Evolutionary conservation across 768 basidiomycete genomes (phyloP), one percentile per base, ranked within the genome.

Genomic region (Auricularia sp.): DNA sequence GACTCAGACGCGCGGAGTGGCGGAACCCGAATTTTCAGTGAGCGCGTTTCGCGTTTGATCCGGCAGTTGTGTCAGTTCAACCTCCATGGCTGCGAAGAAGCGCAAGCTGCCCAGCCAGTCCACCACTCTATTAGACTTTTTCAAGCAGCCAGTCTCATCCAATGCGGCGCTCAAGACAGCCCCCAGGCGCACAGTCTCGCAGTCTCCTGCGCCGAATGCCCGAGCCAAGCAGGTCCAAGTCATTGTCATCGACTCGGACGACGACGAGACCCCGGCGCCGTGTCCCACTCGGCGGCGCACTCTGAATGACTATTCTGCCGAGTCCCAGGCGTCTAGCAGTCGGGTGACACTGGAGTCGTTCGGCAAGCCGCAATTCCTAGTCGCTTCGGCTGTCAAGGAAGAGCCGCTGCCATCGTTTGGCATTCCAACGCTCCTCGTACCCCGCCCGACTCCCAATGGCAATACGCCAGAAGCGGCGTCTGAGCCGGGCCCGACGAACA

Each of bases 221-320:
- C 8, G 6, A 13, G 34, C 24, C 24, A 59, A 33, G 24, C 5
- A 24, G 56, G 62, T 72, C 67, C 81, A 86, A 67, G 70, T 86
- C 67, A 86, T 87, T 59, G 73, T 86, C 65, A 82, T 88, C 64
- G 85, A 87, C 70, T 86, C 85, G 21, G 86, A 86, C 68, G 80
- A 80, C 62, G 85, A 86, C 34, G 72, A 72, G 3, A 69, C 37
- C 68, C 54, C 73, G 72, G 68, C 65, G 68, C 37, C 54, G 56
- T 54, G 35, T 44, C 18, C 21, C 2, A 34, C 65, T 54, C 21
- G 35, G 13, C 45, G 24, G 39, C 67, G 44, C 69, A 70, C 56
- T 8, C 56, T 33, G 56, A 8, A 1, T n/a, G 18, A 8, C 29
- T 2, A 1, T 54, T 8, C 54, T 18, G 18, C 24, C 24, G 24